Percentiles rank a stretch among this genome's conserved stretches.
Evolutionary conservation across 2,329 filamentous ascomycete genomes (phyloP).

Genomic region (Cordyceps cicadae): DNA sequence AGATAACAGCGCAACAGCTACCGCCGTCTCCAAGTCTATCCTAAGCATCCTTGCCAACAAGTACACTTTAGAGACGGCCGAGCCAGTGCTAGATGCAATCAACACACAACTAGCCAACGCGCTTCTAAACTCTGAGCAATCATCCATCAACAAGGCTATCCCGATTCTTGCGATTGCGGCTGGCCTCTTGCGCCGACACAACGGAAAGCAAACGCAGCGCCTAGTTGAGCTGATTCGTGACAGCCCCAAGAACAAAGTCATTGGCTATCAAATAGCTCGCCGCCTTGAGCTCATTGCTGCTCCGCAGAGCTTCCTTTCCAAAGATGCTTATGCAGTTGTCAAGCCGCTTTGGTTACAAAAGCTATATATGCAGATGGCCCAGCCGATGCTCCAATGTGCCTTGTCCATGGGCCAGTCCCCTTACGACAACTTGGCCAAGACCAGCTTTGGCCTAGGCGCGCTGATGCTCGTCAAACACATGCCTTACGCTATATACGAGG

Average conservation of each 20-base stretch:
- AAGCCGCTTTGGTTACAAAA: constrained; percentile 42
- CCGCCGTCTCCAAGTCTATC: constrained; percentile 23
- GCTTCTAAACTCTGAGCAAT: constrained; percentile 9
- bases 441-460: constrained; percentile 38
- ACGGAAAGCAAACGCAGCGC: constrained; percentile 25
- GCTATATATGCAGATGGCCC: constrained; percentile 38
- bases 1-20: constrained; percentile 20
- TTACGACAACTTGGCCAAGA: constrained; percentile 22
- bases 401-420: constrained; percentile 15
- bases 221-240: constrained; percentile 29
- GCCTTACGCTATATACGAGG: constrained; percentile 42
- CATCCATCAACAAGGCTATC: constrained; percentile 20
- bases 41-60: constrained; percentile 38
- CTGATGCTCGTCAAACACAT: constrained; percentile 43
- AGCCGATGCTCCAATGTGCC: constrained; percentile 37
- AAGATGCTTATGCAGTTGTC: constrained; percentile 34
- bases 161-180: constrained; percentile 29
- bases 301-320: constrained; percentile 29
- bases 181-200: constrained; percentile 31
- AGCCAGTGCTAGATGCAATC: constrained; percentile 20
- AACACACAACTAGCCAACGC: constrained; percentile 19
- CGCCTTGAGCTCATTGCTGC: constrained; percentile 35
- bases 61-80: constrained; percentile 28
- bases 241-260: constrained; percentile 24
- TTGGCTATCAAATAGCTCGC: constrained; percentile 33